Conservation (phyloP, 2,329 filamentous ascomycete genomes). For the Leptographium procerum region DNA sequence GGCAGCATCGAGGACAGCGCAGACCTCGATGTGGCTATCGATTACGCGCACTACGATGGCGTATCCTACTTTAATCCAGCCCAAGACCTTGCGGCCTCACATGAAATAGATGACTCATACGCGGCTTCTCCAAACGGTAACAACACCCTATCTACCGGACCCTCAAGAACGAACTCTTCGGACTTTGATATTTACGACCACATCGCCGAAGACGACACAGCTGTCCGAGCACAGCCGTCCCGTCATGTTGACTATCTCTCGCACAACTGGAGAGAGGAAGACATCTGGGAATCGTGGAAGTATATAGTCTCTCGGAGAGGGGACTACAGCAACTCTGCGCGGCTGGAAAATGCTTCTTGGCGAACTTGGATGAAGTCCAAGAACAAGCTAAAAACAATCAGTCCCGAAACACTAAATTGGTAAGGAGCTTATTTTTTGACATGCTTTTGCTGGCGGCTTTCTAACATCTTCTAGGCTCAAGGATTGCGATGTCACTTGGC, state of each 20-base stretch:
- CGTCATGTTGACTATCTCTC: constrained; percentile 93
- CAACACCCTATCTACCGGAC: constrained; percentile 36
- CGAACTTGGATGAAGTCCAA: constrained; percentile 92
- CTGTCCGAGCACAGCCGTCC: constrained; percentile 62
- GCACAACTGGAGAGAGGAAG: constrained; percentile 86
- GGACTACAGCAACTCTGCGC: constrained; percentile 67
- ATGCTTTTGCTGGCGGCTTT: no score
- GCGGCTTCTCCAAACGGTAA: constrained; percentile 42
- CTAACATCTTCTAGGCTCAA: constrained; percentile 60
- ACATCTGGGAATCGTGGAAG: constrained; percentile 96
- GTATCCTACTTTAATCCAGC: constrained; percentile 30
- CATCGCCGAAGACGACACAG: constrained; percentile 64
- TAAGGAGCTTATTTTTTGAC: constrained; percentile 31
- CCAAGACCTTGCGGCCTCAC: constrained; percentile 38
- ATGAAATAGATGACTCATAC: constrained; percentile 36
- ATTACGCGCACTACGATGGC: constrained; percentile 30
- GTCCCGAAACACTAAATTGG: constrained; percentile 90
- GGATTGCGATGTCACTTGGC: constrained; percentile 93
- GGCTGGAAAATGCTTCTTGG: constrained; percentile 95
- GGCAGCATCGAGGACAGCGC: constrained; percentile 9
- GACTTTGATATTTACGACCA: constrained; percentile 41
- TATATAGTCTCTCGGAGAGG: constrained; percentile 74
- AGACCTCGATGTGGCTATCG: constrained; percentile 7
- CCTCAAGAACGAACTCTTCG: constrained; percentile 48
- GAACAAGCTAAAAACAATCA: constrained; percentile 74